Percentiles rank a stretch among this genome's conserved stretches.
These are phyloP conservation scores for Gloeostereum incarnatum DNA, from an alignment of 768 basidiomycete genomes.

Conservation along the genomic window DNA sequence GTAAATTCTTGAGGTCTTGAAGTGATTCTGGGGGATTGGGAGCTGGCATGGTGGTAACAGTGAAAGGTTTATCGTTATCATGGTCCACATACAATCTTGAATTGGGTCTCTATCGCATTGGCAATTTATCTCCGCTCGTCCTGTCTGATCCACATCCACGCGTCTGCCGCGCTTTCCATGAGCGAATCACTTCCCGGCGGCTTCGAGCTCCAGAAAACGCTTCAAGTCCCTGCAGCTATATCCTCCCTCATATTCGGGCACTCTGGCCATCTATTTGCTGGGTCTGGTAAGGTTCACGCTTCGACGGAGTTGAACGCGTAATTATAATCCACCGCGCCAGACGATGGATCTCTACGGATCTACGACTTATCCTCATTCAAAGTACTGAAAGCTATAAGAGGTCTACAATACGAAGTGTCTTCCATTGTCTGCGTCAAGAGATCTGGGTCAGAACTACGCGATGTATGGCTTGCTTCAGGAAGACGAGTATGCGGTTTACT, in stretches of 20 bases:
- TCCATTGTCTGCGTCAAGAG: slow-evolving; percentile 43
- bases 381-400: slow-evolving; percentile 54
- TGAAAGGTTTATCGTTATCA: neutral
- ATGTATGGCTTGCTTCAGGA: slow-evolving; percentile 63
- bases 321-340: slow-evolving; percentile 20
- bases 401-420: slow-evolving; percentile 49
- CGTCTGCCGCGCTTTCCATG: neutral
- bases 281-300: slow-evolving; percentile 40
- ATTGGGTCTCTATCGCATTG: neutral
- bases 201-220: slow-evolving; percentile 10
- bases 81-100: neutral
- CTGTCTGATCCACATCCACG: neutral
- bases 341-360: slow-evolving; percentile 61
- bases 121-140: too few relatives aligned
- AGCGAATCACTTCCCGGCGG: neutral
- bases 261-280: slow-evolving; percentile 41
- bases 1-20: slow-evolving; percentile 43
- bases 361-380: slow-evolving; percentile 53
- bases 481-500: slow-evolving; percentile 30
- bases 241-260: slow-evolving; percentile 45
- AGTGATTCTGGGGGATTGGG: slow-evolving; percentile 20
- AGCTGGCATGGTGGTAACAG: neutral
- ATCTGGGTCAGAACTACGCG: slow-evolving; percentile 28
- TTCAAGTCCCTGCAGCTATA: slow-evolving; percentile 39
- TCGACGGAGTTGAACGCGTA: neutral